Conservation (phyloP, 2,329 filamentous ascomycete genomes). For the Colletotrichum sidae region DNA sequence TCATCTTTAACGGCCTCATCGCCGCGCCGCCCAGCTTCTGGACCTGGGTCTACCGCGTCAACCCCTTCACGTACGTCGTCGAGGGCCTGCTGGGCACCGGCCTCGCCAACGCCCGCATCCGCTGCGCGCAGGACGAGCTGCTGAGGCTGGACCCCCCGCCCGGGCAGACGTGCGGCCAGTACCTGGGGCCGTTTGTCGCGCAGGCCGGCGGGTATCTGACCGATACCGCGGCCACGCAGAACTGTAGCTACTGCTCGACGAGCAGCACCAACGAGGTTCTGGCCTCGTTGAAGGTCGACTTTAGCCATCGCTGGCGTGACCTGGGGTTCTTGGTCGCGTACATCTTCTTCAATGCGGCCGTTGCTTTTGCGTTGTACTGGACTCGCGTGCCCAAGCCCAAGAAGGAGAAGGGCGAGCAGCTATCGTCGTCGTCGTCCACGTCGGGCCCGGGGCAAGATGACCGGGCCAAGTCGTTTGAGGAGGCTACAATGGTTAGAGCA, state of each 20-base stretch:
- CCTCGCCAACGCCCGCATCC: slow-evolving; percentile 69
- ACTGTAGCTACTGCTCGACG: slow-evolving; percentile 28
- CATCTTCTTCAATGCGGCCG: slow-evolving; percentile 65
- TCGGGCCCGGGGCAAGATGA: background rate
- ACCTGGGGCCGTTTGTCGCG: slow-evolving; percentile 61
- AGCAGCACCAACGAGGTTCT: slow-evolving; percentile 32
- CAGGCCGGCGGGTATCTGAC: slow-evolving; percentile 60
- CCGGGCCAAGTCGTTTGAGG: too few relatives aligned
- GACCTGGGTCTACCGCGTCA: slow-evolving; percentile 81
- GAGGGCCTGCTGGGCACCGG: slow-evolving; percentile 73
- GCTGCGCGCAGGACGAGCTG: slow-evolving; percentile 74
- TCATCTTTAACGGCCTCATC: slow-evolving; percentile 80
- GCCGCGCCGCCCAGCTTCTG: slow-evolving; percentile 80
- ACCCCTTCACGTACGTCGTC: slow-evolving; percentile 80
- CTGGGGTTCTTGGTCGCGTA: slow-evolving; percentile 67
- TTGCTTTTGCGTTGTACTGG: slow-evolving; percentile 66
- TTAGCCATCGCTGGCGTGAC: slow-evolving; percentile 66
- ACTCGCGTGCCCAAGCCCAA: slow-evolving; percentile 57
- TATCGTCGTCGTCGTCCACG: background rate
- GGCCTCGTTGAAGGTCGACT: slow-evolving; percentile 52
- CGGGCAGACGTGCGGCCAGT: slow-evolving; percentile 66
- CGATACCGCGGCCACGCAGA: slow-evolving; percentile 52
- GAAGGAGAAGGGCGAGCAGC: slow-evolving; percentile 34
- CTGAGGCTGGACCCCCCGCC: slow-evolving; percentile 69
- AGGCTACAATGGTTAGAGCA: too few relatives aligned